Evolutionary conservation across 306 rosid genomes (phyloP), one percentile per base, ranked within the genome.

Genomic region (Rosa multiflora): DNA sequence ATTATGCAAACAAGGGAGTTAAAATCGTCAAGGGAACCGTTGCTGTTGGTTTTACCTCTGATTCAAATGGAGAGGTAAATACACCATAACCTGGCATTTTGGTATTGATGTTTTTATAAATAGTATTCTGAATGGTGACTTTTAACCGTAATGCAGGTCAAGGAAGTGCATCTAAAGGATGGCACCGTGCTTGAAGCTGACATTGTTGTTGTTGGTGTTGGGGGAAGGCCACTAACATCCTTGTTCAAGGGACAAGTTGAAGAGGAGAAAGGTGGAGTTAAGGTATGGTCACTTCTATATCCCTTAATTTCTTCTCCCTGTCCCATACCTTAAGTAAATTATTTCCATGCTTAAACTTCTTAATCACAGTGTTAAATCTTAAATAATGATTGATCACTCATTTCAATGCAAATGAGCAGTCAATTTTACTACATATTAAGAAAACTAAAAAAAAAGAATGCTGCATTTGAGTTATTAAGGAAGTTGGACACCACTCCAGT

Each of bases 171-270:
- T 82, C 97, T 95, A 46, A 93, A 95, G 89, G 97, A 95, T 80
- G 98, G 97, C 55, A 87, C 88, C 32, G 94, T 90, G 80, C 92
- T 91, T 76, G 93, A 91, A 80, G 93, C 98, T 72, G 99, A 95
- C 88, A 89, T 95, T 75, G 99, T 95, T 78, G 92, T 91, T 67
- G 99, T 95, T 69, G 99, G 99, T 51, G 98, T 93, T 67, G 99
- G 99, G 70, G 97, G 90, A 64, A 88, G 97, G 73, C 99, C 99
- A 66, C 91, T 80, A 73, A 85, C 86, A 67, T 67, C 91, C 52
- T 83, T 95, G 73, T 91, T 93, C 89, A 95, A 93, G 86, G 99
- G 98, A 37, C 99, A 95, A 91, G 91, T 93, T 81, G 92, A 91
- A 86, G 99, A 93, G 86, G 96, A 88, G 78, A 93, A 93, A 80